Base-by-base conservation (phyloP, 2,329 filamentous ascomycete genomes). In the Botryotinia narcissicola region DNA sequence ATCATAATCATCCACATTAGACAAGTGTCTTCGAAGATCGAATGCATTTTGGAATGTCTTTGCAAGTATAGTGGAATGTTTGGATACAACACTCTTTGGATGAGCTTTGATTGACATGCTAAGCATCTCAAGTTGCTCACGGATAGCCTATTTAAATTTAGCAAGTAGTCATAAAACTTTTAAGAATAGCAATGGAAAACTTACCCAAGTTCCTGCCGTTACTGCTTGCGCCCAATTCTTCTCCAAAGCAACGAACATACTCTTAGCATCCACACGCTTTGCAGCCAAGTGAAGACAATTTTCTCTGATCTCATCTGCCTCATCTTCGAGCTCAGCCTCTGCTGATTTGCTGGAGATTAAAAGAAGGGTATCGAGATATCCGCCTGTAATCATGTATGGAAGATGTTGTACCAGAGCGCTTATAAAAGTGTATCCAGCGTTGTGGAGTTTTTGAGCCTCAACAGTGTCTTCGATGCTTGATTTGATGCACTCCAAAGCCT, bases 321-420 rank as follows among this genome's bases (percentile, higher is more conserved):
- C 88, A 8, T 87, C 85, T 37, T 89, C 87, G 42, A 94, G 82
- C 29, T 85, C 86, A 6, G 88, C 85, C 72, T 87, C 87, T 25
- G 93, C 90, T 64, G 94, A 96, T 67, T 86, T 85, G 80, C 92
- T 92, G 8, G 93, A 95, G 18, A 93, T 86, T 22, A 86, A 84
- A 40, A 98, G 83, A 64, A 97, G 87, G 67, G 87, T 89, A 75
- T 93, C 90, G 18, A 98, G 83, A 77, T 95, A 91, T 8, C 88
- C 86, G 1, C 89, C 89, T 18, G 94, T 93, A 75, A 98, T 86
- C 90, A 98, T 97, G 83, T 93, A 98, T 1, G 95, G 94, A 40
- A 98, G 84, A 78, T 96, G 90, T 77, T 96, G 91, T 20, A 95
- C 89, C 62, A 98, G 85, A 12, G 94, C 89, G 66, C 90, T 91